phyloP scores from a whole-genome alignment of 139 green algal species.

The Bryopsis sp. region DNA sequence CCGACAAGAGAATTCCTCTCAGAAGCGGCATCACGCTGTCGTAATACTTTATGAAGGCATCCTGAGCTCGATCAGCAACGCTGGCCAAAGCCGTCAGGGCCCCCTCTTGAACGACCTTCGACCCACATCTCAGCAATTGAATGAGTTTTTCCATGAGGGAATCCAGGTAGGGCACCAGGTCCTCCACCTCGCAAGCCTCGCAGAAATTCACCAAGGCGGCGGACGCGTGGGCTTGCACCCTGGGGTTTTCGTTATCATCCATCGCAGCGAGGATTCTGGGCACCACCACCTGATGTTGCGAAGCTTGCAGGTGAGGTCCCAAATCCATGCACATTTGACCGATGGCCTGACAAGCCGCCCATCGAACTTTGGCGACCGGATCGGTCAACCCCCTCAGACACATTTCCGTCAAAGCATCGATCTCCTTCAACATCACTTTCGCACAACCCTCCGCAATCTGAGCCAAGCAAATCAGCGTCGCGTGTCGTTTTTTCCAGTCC shows the following conservation, averaged over 20 bases:
- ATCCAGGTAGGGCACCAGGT: slow-evolving; percentile 89
- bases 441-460: slow-evolving; percentile 43
- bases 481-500: slow-evolving; percentile 88
- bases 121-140: slow-evolving; percentile 67
- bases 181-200: slow-evolving; percentile 71
- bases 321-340: slow-evolving; percentile 98
- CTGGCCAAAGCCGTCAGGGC: slow-evolving; percentile 89
- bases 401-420: slow-evolving; percentile 72
- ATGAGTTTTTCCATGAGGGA: slow-evolving; percentile 69
- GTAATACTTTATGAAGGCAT: slow-evolving; percentile 87
- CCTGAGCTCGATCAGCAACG: slow-evolving; percentile 82
- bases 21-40: slow-evolving; percentile 87
- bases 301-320: slow-evolving; percentile 83
- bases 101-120: slow-evolving; percentile 77
- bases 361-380: slow-evolving; percentile 73
- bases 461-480: slow-evolving; percentile 79
- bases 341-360: slow-evolving; percentile 92
- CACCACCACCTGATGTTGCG: slow-evolving; percentile 49
- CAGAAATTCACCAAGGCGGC: slow-evolving; percentile 97
- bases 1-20: slow-evolving; percentile 63
- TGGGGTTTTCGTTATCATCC: slow-evolving; percentile 80
- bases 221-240: slow-evolving; percentile 89
- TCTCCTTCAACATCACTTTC: slow-evolving; percentile 59
- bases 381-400: slow-evolving; percentile 67
- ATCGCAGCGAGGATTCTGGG: slow-evolving; percentile 68